Percentiles rank a stretch among this genome's conserved stretches.
phyloP scores from a whole-genome alignment of 768 basidiomycete genomes.

The Lentinus brumalis region DNA sequence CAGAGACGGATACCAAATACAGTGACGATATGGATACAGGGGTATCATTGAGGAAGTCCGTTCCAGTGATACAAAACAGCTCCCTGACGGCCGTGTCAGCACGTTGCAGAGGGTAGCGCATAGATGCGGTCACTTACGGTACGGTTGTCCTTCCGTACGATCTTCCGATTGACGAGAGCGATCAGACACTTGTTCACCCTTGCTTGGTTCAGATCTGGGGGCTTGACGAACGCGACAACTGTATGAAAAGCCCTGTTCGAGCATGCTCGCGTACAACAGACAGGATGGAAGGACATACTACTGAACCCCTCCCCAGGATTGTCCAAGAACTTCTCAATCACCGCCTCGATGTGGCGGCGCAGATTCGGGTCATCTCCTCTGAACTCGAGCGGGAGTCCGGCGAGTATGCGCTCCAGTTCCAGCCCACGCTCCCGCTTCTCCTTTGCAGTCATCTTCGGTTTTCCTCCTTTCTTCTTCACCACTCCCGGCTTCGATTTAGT shows the following conservation, averaged over 20 bases:
- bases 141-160: conserved; percentile 72
- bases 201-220: conserved; percentile 85
- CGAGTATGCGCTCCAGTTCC: conserved; percentile 70
- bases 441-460: conserved; percentile 70
- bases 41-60: not conserved
- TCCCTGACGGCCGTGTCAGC: not conserved
- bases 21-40: not conserved
- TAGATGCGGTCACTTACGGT: conserved; percentile 25
- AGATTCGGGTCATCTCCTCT: conserved; percentile 85
- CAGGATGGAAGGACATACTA: conserved; percentile 39
- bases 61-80: conserved; percentile 6
- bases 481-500: conserved; percentile 36
- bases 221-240: conserved; percentile 79
- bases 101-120: not conserved
- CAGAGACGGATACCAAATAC: too few species aligned
- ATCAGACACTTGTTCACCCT: conserved; percentile 93
- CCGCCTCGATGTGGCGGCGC: conserved; percentile 75
- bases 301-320: conserved; percentile 60
- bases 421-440: conserved; percentile 83
- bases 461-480: conserved; percentile 53
- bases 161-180: conserved; percentile 84
- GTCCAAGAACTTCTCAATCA: conserved; percentile 78
- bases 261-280: not conserved
- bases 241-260: not conserved
- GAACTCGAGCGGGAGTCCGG: conserved; percentile 85